These are phyloP conservation scores for Boeremia exigua DNA, from an alignment of 2,329 filamentous ascomycete genomes.

Conservation along the genomic window DNA sequence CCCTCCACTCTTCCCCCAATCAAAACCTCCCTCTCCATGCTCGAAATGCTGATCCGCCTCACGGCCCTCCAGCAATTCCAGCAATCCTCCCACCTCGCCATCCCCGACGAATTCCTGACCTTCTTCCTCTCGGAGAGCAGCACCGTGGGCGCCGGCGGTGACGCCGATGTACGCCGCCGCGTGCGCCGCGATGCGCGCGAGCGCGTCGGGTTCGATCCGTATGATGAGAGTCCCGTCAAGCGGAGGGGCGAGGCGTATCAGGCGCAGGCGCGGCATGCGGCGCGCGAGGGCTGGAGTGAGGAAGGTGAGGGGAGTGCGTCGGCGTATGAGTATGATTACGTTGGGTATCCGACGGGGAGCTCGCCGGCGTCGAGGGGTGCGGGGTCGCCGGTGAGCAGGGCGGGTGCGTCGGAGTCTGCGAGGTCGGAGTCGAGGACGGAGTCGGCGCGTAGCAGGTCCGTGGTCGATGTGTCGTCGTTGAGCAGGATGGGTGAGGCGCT, in stretches of 20 bases:
- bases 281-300: conserved; percentile 2
- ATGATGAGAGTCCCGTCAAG: conserved; percentile 74
- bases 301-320: neutral
- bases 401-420: conserved; percentile 25
- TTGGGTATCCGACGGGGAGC: conserved; percentile 35
- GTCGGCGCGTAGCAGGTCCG: neutral
- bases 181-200: conserved; percentile 65
- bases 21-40: conserved; percentile 74
- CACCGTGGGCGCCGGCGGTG: conserved; percentile 68
- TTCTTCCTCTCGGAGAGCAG: conserved; percentile 80
- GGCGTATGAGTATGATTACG: conserved; percentile 44
- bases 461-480: neutral
- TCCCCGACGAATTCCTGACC: conserved; percentile 85
- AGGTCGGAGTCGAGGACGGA: conserved; percentile 2
- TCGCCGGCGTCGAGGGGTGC: conserved; percentile 1
- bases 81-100: conserved; percentile 85
- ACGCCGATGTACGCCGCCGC: conserved; percentile 65
- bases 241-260: conserved; percentile 70
- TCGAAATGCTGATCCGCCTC: conserved; percentile 87
- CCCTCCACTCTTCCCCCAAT: conserved; percentile 55
- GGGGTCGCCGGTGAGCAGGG: conserved; percentile 3
- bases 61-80: conserved; percentile 90
- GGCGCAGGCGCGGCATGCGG: conserved; percentile 41
- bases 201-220: conserved; percentile 73
- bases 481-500: conserved; percentile 19